These are phyloP conservation scores for Lotmaria passim DNA, from an alignment of 208 protist species.

Conservation along the genomic window DNA sequence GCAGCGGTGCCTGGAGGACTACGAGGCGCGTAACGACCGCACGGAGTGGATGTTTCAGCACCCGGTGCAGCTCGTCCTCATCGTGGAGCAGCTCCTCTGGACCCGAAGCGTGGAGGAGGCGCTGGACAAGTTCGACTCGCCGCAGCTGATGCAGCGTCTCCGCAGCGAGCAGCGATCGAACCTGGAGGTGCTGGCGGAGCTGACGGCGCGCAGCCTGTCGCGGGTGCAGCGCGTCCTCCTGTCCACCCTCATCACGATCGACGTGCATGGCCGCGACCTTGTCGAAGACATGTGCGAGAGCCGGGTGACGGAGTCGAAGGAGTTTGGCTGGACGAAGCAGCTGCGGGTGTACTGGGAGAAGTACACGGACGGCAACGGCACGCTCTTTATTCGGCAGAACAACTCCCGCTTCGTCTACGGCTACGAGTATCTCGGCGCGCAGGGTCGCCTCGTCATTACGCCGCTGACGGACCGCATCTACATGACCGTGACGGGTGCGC, in stretches of 20 bases:
- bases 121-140: constrained; percentile 74
- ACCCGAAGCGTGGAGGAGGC: constrained; percentile 93
- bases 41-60: constrained; percentile 93
- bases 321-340: constrained; percentile 98
- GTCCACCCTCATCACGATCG: constrained; percentile 97
- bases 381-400: constrained; percentile 95
- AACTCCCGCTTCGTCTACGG: constrained; percentile 97
- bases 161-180: constrained; percentile 77
- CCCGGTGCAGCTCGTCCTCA: constrained; percentile 94
- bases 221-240: constrained; percentile 93
- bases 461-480: constrained; percentile 98
- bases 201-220: constrained; percentile 91
- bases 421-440: constrained; percentile 98
- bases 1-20: constrained; percentile 89
- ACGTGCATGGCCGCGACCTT: constrained; percentile 98
- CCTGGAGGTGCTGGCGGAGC: constrained; percentile 90
- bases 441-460: constrained; percentile 97
- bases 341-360: constrained; percentile 98
- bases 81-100: constrained; percentile 95
- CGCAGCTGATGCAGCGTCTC: constrained; percentile 77
- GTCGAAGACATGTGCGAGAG: constrained; percentile 94
- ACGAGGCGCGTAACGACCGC: constrained; percentile 76
- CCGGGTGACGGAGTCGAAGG: constrained; percentile 73
- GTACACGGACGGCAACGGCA: constrained; percentile 89
- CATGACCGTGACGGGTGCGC: constrained; percentile 97